Evolutionary conservation across 139 green algal genomes (phyloP).

Genomic region (Asterochloris sp.): DNA sequence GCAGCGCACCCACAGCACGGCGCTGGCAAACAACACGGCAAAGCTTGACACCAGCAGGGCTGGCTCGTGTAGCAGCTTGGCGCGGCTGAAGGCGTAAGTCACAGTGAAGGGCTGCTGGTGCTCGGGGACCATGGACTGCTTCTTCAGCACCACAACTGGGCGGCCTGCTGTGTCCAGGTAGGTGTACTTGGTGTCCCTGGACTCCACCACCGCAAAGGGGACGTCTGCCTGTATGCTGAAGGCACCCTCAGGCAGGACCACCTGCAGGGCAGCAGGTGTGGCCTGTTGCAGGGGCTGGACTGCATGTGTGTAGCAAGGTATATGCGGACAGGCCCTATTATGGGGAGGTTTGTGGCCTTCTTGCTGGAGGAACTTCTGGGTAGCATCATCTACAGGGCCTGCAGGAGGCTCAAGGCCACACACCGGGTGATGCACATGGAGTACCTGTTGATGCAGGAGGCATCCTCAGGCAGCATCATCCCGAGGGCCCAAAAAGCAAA

Average conservation of each 20-base stretch:
- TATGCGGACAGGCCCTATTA: no score
- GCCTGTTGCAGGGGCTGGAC: no score
- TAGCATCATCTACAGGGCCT: no score
- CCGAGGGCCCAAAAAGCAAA: no score
- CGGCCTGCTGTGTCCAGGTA: constrained; percentile 84
- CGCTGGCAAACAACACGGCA: constrained; percentile 11
- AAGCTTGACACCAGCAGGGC: background rate
- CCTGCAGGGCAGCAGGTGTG: constrained; percentile 25
- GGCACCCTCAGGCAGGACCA: constrained; percentile 81
- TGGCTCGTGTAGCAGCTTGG: background rate
- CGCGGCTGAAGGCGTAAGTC: constrained; percentile 9
- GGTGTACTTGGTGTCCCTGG: constrained; percentile 53
- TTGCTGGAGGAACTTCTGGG: no score
- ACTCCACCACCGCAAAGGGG: constrained; percentile 48
- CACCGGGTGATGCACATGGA: no score
- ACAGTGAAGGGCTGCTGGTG: constrained; percentile 33
- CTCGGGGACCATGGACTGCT: constrained; percentile 59
- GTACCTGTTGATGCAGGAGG: no score
- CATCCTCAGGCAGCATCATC: no score
- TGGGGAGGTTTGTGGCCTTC: no score
- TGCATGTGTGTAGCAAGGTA: no score
- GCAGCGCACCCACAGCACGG: constrained; percentile 13
- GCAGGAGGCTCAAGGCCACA: no score
- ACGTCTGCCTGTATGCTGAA: constrained; percentile 35
- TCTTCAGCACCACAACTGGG: constrained; percentile 76